phyloP scores from a whole-genome alignment of 2,329 filamentous ascomycete genomes.

The Bimuria novae-zelandiae region DNA sequence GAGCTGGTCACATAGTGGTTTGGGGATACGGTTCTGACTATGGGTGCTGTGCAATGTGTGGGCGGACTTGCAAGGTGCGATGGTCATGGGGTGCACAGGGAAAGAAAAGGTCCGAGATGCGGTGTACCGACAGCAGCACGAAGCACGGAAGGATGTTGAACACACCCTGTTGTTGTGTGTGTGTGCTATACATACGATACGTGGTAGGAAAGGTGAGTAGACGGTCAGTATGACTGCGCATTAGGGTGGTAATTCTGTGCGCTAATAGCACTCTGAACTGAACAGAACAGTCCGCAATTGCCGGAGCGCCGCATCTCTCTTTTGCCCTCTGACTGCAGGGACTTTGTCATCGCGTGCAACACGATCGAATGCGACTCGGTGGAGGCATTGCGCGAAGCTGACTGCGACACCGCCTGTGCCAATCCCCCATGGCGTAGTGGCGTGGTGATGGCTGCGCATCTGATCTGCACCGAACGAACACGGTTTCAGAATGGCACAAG shows the following conservation, averaged over 20 bases:
- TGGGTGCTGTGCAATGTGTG: neutral
- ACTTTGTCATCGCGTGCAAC: constrained; percentile 1
- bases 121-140: neutral
- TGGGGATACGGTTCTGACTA: too few species aligned
- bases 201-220: neutral
- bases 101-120: neutral
- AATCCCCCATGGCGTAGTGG: neutral
- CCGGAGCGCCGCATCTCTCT: neutral
- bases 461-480: neutral
- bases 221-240: constrained; percentile 3
- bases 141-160: neutral
- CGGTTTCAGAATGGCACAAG: constrained; percentile 5
- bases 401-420: constrained; percentile 1
- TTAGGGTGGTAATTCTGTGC: neutral
- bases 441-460: neutral
- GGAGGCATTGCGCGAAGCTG: too few species aligned
- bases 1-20: neutral
- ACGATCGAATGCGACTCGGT: constrained; percentile 1
- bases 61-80: neutral
- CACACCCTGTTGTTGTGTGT: neutral
- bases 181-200: neutral
- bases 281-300: neutral
- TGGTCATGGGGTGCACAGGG: neutral
- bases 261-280: neutral
- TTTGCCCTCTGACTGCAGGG: neutral